phyloP scores from a whole-genome alignment of 2,329 filamentous ascomycete genomes.

The Exophiala sideris region DNA sequence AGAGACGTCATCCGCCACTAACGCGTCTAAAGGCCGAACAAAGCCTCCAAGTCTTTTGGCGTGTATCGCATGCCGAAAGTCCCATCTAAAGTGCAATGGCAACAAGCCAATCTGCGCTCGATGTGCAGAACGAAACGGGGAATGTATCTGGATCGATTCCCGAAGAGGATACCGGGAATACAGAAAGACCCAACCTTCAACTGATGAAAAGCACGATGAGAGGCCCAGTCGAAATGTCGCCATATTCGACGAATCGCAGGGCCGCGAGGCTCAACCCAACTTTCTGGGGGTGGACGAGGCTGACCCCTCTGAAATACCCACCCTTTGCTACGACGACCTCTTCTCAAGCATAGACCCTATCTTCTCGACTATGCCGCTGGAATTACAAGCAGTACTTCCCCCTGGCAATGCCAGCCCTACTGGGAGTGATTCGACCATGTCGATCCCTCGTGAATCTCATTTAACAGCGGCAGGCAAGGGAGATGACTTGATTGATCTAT shows the following conservation, averaged over 20 bases:
- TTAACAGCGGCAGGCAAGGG: conserved; percentile 1
- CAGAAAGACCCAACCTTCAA: conserved; percentile 17
- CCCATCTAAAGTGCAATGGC: conserved; percentile 76
- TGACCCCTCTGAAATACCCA: conserved; percentile 21
- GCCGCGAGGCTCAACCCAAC: conserved; percentile 10
- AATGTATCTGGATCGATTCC: conserved; percentile 51
- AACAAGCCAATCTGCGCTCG: conserved; percentile 63
- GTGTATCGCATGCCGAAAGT: conserved; percentile 49
- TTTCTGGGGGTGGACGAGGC: conserved; percentile 13
- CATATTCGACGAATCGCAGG: conserved; percentile 9
- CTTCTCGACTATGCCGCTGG: conserved; percentile 24
- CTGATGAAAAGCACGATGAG: conserved; percentile 7
- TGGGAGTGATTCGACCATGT: conserved; percentile 23
- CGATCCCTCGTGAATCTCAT: conserved; percentile 18
- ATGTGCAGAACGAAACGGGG: conserved; percentile 56
- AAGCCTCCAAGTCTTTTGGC: conserved; percentile 38
- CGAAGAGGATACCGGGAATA: conserved; percentile 27
- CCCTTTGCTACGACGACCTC: conserved; percentile 22
- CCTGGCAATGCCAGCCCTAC: conserved; percentile 7
- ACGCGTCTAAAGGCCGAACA: conserved; percentile 24
- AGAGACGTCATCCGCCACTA: not conserved
- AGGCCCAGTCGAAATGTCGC: conserved; percentile 9
- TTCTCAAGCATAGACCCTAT: conserved; percentile 26
- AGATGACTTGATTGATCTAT: conserved; percentile 48
- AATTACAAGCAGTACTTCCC: conserved; percentile 14